phyloP scores from a whole-genome alignment of 352 stramenopile species.

The Hyaloperonospora brassicae region DNA sequence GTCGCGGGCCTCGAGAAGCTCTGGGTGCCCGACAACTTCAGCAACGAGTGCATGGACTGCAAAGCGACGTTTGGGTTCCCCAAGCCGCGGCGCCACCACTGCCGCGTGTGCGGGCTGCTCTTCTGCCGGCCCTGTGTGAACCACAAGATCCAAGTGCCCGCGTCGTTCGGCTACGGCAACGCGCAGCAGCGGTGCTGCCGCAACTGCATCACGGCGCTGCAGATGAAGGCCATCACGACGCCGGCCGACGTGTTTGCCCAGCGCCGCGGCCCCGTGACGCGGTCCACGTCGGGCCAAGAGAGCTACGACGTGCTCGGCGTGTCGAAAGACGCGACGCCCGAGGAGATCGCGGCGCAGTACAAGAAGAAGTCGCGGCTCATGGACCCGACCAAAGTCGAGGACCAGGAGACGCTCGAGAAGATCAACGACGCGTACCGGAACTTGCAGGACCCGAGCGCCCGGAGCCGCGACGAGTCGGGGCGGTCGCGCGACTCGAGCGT shows the following conservation, averaged over 20 bases:
- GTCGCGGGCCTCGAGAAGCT: conserved; percentile 76
- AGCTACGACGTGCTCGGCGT: conserved; percentile 68
- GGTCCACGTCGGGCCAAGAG: conserved; percentile 31
- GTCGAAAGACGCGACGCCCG: conserved; percentile 48
- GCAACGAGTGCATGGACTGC: conserved; percentile 82
- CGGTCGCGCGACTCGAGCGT: conserved; percentile 51
- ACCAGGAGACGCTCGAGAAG: conserved; percentile 63
- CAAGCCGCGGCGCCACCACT: conserved; percentile 78
- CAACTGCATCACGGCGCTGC: conserved; percentile 70
- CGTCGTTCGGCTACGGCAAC: conserved; percentile 75
- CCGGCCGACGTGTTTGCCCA: conserved; percentile 79
- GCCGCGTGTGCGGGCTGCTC: conserved; percentile 73
- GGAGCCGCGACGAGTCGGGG: conserved; percentile 53
- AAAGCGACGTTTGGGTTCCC: conserved; percentile 74
- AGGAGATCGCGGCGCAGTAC: conserved; percentile 75
- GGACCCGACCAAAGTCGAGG: conserved; percentile 51
- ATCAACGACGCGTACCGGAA: conserved; percentile 76
- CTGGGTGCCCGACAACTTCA: conserved; percentile 85
- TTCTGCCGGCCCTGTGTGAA: conserved; percentile 77
- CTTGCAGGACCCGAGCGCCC: conserved; percentile 51
- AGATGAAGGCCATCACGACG: conserved; percentile 84
- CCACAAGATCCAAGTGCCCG: conserved; percentile 77
- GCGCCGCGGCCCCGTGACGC: conserved; percentile 50
- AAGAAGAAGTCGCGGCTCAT: conserved; percentile 62
- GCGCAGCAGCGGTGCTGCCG: conserved; percentile 70